Conservation (phyloP, 2,329 filamentous ascomycete genomes). For the Fusarium camptoceras region DNA sequence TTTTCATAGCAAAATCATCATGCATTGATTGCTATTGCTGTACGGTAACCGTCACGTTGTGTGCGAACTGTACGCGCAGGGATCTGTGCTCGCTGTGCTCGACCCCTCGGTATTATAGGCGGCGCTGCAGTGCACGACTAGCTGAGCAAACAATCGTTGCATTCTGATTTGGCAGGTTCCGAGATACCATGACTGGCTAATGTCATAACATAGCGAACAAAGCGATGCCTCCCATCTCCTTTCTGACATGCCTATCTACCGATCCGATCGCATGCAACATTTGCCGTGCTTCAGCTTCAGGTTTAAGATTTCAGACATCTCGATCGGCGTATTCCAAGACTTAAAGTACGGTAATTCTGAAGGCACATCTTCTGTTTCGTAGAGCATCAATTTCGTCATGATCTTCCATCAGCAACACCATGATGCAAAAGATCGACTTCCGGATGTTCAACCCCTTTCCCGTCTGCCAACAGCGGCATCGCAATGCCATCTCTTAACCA, state of each 20-base stretch:
- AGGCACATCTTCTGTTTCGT: not conserved
- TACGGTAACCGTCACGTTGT: not conserved
- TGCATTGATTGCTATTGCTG: conserved; percentile 4
- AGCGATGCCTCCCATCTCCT: not conserved
- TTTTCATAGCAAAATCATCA: conserved; percentile 26
- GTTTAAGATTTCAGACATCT: conserved; percentile 10
- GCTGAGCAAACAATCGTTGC: conserved; percentile 2
- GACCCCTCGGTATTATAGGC: not conserved
- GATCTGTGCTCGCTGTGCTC: conserved; percentile 9
- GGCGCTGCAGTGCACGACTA: not conserved
- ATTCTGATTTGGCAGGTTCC: conserved; percentile 28
- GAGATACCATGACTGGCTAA: conserved; percentile 2
- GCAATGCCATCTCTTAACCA: conserved; percentile 3
- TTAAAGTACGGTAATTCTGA: not conserved
- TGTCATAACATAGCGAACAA: conserved; percentile 9
- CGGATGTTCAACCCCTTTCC: not conserved
- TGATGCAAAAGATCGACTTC: conserved; percentile 17
- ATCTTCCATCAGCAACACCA: conserved; percentile 23
- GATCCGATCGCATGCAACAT: conserved; percentile 29
- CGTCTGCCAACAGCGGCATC: not conserved
- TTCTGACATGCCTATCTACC: conserved; percentile 18
- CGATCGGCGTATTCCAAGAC: conserved; percentile 9
- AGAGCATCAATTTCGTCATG: conserved; percentile 31
- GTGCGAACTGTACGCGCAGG: conserved; percentile 4
- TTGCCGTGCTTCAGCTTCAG: not conserved